Conservation (phyloP, 1,284 basidiomycete genomes). For the Sporisorium iseilematis-ciliati region DNA sequence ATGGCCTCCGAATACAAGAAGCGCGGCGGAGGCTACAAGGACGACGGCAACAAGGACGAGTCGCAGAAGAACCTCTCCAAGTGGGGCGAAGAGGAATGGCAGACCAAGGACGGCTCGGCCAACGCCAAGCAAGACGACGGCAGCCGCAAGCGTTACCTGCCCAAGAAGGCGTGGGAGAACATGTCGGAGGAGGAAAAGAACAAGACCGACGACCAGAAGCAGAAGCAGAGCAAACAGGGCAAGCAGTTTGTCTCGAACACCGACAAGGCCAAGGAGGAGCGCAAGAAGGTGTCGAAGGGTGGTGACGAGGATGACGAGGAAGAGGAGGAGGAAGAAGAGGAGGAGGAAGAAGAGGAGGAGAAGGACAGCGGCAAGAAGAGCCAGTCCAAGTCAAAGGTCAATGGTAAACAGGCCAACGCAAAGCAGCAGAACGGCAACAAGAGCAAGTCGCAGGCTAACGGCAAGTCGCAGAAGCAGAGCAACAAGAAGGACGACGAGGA, state of each 20-base stretch:
- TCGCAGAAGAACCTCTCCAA: slow-evolving; percentile 44
- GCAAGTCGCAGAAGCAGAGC: slow-evolving; percentile 11
- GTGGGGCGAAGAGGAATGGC: slow-evolving; percentile 49
- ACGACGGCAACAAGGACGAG: slow-evolving; percentile 45
- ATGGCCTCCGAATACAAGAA: slow-evolving; percentile 50
- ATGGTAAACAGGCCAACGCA: slow-evolving; percentile 14
- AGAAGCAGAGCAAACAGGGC: slow-evolving; percentile 42
- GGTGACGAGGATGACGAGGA: slow-evolving; percentile 9
- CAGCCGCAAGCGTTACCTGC: slow-evolving; percentile 41
- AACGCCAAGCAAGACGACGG: slow-evolving; percentile 46
- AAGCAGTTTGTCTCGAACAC: slow-evolving; percentile 45
- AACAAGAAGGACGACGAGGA: slow-evolving; percentile 20
- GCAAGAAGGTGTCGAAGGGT: slow-evolving; percentile 33
- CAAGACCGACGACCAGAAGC: slow-evolving; percentile 43
- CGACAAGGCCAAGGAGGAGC: slow-evolving; percentile 30
- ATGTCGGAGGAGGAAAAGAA: slow-evolving; percentile 50
- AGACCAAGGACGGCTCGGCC: slow-evolving; percentile 46
- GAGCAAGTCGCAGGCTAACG: slow-evolving; percentile 19
- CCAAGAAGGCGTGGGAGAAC: slow-evolving; percentile 55
- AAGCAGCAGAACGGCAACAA: slow-evolving; percentile 22
- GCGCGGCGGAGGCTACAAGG: slow-evolving; percentile 43
- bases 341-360: slow-evolving; percentile 17
- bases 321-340: slow-evolving; percentile 13
- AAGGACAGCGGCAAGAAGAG: slow-evolving; percentile 11
- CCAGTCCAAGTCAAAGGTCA: slow-evolving; percentile 14